Evolutionary conservation across 371 early-diverging fungal species (phyloP).

Genomic region (Synchytrium microbalum): DNA sequence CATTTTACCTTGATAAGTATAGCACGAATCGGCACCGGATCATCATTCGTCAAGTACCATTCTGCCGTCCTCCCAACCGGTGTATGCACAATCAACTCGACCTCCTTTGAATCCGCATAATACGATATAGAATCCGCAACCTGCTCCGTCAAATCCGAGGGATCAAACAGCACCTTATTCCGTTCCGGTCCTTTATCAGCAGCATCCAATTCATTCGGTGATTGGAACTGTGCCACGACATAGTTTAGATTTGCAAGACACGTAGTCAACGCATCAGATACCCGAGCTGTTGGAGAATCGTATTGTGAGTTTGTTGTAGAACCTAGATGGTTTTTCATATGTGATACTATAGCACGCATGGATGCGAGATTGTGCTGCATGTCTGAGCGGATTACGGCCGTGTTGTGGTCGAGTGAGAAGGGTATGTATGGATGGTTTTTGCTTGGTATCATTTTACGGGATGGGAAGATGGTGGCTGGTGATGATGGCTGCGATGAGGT

Average conservation of each 20-base stretch:
- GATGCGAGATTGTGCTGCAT: background rate
- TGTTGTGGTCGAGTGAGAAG: background rate
- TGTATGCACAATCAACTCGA: conserved; percentile 18
- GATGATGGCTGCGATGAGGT: no score
- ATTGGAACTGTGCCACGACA: background rate
- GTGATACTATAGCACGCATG: background rate
- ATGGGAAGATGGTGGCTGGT: no score
- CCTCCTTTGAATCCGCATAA: conserved; percentile 14
- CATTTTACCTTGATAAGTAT: background rate
- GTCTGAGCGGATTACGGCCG: background rate
- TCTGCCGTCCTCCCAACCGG: conserved; percentile 11
- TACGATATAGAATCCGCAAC: conserved; percentile 16
- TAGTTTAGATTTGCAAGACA: background rate
- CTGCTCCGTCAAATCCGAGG: conserved; percentile 17
- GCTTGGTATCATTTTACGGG: no score
- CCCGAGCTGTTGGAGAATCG: background rate
- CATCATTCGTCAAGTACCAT: conserved; percentile 6
- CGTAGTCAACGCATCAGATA: background rate
- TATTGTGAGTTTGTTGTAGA: background rate
- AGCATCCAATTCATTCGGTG: background rate
- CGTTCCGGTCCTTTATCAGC: background rate
- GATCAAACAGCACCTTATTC: conserved; percentile 14
- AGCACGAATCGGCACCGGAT: background rate
- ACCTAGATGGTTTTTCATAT: background rate
- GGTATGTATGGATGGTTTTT: no score